Evolutionary conservation across 495 filamentous ascomycete genomes (phyloP), one percentile per base, ranked within the genome.

Genomic region (Aspergillus bertholletiae): DNA sequence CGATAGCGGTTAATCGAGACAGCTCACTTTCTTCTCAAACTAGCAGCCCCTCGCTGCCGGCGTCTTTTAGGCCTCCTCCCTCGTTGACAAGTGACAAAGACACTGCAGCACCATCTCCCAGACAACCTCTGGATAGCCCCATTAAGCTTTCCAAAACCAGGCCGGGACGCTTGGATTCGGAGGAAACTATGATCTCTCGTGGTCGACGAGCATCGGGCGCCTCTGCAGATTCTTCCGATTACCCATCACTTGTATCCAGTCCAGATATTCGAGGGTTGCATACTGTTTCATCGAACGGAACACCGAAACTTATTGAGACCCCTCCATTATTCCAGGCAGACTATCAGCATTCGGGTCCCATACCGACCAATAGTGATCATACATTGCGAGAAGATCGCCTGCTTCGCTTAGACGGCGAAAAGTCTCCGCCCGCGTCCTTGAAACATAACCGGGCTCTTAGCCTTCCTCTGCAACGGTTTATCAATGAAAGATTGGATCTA

Each of bases 391-490:
- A 68, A 43, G 68, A 71, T 21, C 68, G 63, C 21, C 54, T 76
- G 0, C 61, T 68, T 43, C 64, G 58, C 21, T 18, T 74, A 1
- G 67, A 74, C 13, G 54, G 52, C 23, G 55, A 61, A 17, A 73
- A 72, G 54, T 26, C 46, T 18, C 60, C 61, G 4, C 56, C 54
- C 13, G 35, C 59, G 3, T 27, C 53, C 0, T 67, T 74, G 39
- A 54, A 65, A 17, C 67, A 71, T 26, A 68, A 59, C 35, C 64
- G 69, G 15, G 60, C 67, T 3, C 68, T 76, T 2, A 78, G 75
- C 54, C 49, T 78, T 30, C 75, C 73, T 26, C 57, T 78, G 20
- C 67, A 76, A 49, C 68, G 75, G 3, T 78, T 78, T 40, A 78
- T 78, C 49, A 74, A 76, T 22, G 75, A 78, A 32, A 62, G 71